phyloP scores from a whole-genome alignment of 106 monocot genomes.

The Vanilla planifolia region DNA sequence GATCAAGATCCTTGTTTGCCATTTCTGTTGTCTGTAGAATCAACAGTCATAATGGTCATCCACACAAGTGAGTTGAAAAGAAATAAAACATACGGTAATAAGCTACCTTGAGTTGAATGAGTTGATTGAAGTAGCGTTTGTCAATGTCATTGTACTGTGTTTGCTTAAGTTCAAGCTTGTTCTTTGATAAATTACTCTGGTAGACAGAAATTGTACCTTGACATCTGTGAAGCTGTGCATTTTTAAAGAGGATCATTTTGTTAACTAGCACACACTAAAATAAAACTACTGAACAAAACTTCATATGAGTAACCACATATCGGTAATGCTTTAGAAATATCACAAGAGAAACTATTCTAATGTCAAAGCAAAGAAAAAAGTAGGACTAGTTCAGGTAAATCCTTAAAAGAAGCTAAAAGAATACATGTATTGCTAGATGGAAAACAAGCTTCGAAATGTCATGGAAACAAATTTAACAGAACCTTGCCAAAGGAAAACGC shows the following conservation, averaged over 20 bases:
- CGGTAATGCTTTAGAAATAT: too few relatives aligned
- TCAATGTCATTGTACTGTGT: slow-evolving; percentile 93
- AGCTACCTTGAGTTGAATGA: slow-evolving; percentile 92
- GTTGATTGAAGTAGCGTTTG: slow-evolving; percentile 82
- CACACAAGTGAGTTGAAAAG: not conserved
- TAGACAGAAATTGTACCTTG: slow-evolving; percentile 86
- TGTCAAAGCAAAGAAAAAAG: too few relatives aligned
- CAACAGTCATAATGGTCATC: not conserved
- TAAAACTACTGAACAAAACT: too few relatives aligned
- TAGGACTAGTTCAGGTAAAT: too few relatives aligned
- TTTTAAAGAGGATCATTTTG: not conserved
- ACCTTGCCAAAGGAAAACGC: too few relatives aligned
- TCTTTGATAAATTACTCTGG: slow-evolving; percentile 78
- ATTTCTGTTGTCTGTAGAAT: slow-evolving; percentile 87
- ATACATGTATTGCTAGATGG: too few relatives aligned
- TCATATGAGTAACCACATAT: too few relatives aligned
- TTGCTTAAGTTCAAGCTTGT: slow-evolving; percentile 88
- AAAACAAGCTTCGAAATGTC: too few relatives aligned
- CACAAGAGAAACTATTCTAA: too few relatives aligned
- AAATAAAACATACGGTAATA: slow-evolving; percentile 7
- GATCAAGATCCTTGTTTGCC: slow-evolving; percentile 98
- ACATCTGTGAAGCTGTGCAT: slow-evolving; percentile 67
- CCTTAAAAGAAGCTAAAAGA: too few relatives aligned
- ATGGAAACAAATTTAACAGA: too few relatives aligned
- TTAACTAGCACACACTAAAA: too few relatives aligned